Evolutionary conservation across 1,284 basidiomycete species (phyloP).

Genomic region (Coniferiporia weirii): DNA sequence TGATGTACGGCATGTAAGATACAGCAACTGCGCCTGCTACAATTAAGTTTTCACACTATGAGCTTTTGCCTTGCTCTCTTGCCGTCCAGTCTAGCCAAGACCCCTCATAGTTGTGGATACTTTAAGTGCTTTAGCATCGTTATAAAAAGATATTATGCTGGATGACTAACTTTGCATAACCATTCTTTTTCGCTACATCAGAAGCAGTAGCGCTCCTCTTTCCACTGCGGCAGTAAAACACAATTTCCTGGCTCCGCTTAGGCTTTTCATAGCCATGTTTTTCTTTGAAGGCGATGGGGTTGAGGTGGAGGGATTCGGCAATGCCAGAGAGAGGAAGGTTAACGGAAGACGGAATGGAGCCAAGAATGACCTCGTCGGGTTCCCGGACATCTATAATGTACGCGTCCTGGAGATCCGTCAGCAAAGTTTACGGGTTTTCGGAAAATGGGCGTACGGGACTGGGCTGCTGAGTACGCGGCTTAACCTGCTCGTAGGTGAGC

Average conservation of each 20-base stretch:
- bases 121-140: conserved; percentile 27
- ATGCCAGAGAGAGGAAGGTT: conserved; percentile 87
- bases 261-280: conserved; percentile 89
- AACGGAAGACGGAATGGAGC: conserved; percentile 93
- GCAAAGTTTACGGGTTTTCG: conserved; percentile 1
- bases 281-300: conserved; percentile 55
- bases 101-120: conserved; percentile 83
- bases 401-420: conserved; percentile 48
- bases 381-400: conserved; percentile 92
- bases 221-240: conserved; percentile 95
- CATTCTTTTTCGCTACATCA: conserved; percentile 80
- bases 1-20: not conserved
- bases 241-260: conserved; percentile 65
- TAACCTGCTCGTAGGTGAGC: conserved; percentile 79
- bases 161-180: conserved; percentile 71
- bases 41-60: not conserved
- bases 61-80: conserved; percentile 39
- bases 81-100: conserved; percentile 92
- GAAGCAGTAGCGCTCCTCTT: conserved; percentile 79
- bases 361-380: conserved; percentile 88
- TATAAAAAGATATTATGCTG: not conserved
- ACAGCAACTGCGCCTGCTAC: not conserved
- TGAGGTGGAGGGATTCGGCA: conserved; percentile 61
- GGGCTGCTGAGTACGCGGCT: conserved; percentile 78
- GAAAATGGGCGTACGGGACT: conserved; percentile 53